Conservation (phyloP, 345 rosid genomes). For the Draba incana region DNA sequence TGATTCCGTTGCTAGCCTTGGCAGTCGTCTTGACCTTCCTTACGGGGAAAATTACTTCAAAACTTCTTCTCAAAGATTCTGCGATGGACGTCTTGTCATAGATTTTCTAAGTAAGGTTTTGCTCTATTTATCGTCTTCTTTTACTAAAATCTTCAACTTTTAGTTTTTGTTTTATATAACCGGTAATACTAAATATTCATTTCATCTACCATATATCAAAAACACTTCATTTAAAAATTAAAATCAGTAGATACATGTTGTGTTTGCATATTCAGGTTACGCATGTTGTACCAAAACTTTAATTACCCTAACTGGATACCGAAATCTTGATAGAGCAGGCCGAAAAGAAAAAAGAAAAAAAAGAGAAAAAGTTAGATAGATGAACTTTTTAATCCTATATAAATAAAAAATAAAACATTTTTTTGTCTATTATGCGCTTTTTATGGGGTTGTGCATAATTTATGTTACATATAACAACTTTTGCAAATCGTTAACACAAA, state of each 20-base stretch:
- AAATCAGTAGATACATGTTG: not conserved
- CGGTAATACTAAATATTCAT: not conserved
- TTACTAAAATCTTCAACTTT: not conserved
- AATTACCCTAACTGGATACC: not conserved
- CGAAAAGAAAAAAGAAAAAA: not conserved
- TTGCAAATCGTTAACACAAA: not conserved
- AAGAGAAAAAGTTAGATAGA: not conserved
- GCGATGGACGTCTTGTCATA: slow-evolving; percentile 66
- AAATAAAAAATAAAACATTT: not conserved
- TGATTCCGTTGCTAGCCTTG: slow-evolving; percentile 53
- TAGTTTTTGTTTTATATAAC: not conserved
- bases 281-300: not conserved
- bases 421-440: not conserved
- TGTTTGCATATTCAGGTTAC: not conserved
- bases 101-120: slow-evolving; percentile 58
- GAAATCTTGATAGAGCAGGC: not conserved
- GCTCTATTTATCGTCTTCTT: not conserved
- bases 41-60: slow-evolving; percentile 55
- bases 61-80: slow-evolving; percentile 58
- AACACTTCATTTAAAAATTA: not conserved
- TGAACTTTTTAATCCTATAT: not conserved
- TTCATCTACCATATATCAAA: not conserved
- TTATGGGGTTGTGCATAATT: not conserved
- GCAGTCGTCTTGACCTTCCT: slow-evolving; percentile 50
- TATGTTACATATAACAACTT: too few relatives aligned